Conservation (phyloP, 2,329 filamentous ascomycete species). For the Ophiostoma montium region DNA sequence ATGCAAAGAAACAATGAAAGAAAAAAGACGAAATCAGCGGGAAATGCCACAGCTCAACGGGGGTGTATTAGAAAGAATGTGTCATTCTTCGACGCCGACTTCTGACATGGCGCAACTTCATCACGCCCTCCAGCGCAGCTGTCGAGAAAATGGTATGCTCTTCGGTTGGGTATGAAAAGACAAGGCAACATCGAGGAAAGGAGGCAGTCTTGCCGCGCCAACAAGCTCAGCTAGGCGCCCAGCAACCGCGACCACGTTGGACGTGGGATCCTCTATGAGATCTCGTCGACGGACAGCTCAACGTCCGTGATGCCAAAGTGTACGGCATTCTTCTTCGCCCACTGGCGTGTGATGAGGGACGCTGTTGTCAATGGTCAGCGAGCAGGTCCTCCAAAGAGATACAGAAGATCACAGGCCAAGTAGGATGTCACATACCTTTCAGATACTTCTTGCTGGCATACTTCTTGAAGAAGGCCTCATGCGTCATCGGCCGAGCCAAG, state of each 20-base stretch:
- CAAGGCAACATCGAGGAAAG: no score
- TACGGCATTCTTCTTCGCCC: constrained; percentile 70
- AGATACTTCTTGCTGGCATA: constrained; percentile 99
- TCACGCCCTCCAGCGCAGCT: no score
- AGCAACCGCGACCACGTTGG: background rate
- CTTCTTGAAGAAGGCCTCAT: constrained; percentile 99
- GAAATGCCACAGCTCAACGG: background rate
- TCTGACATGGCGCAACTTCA: background rate
- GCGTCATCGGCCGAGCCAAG: constrained; percentile 73
- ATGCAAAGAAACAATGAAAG: background rate
- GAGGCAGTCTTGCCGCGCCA: background rate
- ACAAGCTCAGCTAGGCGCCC: background rate
- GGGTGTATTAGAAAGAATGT: constrained; percentile 1
- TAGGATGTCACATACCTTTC: constrained; percentile 54
- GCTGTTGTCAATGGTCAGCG: constrained; percentile 33
- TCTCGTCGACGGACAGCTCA: constrained; percentile 35
- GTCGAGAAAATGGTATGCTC: background rate
- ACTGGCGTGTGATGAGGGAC: constrained; percentile 79
- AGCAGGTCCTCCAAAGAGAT: no score
- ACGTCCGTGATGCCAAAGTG: constrained; percentile 40
- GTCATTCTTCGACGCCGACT: background rate
- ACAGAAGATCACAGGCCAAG: no score
- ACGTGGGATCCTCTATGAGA: constrained; percentile 15
- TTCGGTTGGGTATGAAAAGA: background rate
- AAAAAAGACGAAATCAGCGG: background rate